Conservation (phyloP, 2,329 filamentous ascomycete species). For the Calonectria pseudoreteaudii region DNA sequence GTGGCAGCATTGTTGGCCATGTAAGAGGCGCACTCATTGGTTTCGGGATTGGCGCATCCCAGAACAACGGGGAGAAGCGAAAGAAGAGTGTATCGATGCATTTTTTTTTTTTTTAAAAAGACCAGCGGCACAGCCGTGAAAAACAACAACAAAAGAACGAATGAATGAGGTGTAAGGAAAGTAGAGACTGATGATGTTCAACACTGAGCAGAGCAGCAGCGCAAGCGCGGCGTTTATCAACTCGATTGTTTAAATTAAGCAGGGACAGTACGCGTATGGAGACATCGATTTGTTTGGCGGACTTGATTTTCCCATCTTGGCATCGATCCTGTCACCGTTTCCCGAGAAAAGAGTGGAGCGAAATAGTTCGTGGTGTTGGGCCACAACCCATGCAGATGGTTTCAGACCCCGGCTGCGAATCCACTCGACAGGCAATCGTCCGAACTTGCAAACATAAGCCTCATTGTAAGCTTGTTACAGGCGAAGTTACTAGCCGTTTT, state of each 20-base stretch:
- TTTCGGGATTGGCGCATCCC: slow-evolving; percentile 36
- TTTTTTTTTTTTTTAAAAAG: slow-evolving; percentile 28
- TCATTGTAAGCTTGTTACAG: slow-evolving; percentile 17
- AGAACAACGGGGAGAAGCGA: slow-evolving; percentile 38
- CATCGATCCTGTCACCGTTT: slow-evolving; percentile 5
- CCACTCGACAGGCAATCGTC: background rate
- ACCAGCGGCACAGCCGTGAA: slow-evolving; percentile 30
- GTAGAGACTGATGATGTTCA: background rate
- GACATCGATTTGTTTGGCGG: slow-evolving; percentile 33
- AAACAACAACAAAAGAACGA: slow-evolving; percentile 19
- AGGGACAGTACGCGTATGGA: slow-evolving; percentile 12
- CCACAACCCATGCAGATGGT: slow-evolving; percentile 5
- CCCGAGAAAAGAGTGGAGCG: background rate
- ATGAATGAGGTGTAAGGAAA: slow-evolving; percentile 22
- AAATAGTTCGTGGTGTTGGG: background rate
- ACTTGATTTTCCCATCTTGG: slow-evolving; percentile 37
- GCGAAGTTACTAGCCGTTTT: background rate
- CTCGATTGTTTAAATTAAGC: background rate
- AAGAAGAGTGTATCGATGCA: slow-evolving; percentile 37
- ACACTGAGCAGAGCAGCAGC: background rate
- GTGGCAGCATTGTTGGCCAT: slow-evolving; percentile 31
- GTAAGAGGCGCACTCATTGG: slow-evolving; percentile 37
- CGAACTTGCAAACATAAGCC: slow-evolving; percentile 3
- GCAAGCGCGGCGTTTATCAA: slow-evolving; percentile 17
- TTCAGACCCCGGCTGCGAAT: slow-evolving; percentile 6